These are phyloP conservation scores for Blastomyces gilchristii DNA, from an alignment of 2,329 filamentous ascomycete genomes.

Conservation along the genomic window DNA sequence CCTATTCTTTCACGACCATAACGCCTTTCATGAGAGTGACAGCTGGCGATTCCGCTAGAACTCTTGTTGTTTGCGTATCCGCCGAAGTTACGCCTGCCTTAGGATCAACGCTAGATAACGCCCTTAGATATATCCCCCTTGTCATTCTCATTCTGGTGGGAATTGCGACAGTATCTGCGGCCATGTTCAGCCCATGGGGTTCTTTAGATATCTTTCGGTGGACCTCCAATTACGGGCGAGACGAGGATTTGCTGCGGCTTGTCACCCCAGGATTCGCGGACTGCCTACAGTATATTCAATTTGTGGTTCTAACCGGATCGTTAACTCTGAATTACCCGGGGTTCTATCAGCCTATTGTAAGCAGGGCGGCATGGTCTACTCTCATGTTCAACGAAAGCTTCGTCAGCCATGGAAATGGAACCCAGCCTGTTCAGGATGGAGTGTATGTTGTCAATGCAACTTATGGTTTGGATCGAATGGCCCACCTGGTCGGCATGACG, in stretches of 20 bases:
- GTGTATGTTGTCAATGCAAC: constrained; percentile 71
- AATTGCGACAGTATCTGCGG: constrained; percentile 71
- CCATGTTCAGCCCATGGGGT: constrained; percentile 88
- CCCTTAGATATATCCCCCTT: constrained; percentile 66
- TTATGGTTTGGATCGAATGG: constrained; percentile 69
- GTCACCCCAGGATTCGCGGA: constrained; percentile 95
- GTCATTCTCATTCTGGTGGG: constrained; percentile 69
- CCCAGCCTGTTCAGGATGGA: constrained; percentile 63
- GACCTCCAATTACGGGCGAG: constrained; percentile 95
- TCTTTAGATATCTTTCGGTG: constrained; percentile 82
- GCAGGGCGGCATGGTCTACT: constrained; percentile 76
- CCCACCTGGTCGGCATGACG: constrained; percentile 73
- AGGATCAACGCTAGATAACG: constrained; percentile 54
- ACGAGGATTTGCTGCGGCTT: constrained; percentile 79
- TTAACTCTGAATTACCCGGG: constrained; percentile 83
- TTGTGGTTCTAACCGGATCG: constrained; percentile 75
- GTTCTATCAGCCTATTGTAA: constrained; percentile 84
- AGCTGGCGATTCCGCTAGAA: constrained; percentile 56
- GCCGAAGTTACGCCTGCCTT: constrained; percentile 77
- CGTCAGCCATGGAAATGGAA: constrained; percentile 57
- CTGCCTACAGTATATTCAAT: constrained; percentile 94
- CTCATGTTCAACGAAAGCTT: constrained; percentile 92
- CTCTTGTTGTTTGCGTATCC: constrained; percentile 67
- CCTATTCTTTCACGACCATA: constrained; percentile 78
- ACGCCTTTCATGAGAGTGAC: constrained; percentile 61